These are phyloP conservation scores for Aspergillus sp. DNA, from an alignment of 2,329 filamentous ascomycete genomes.

Conservation along the genomic window DNA sequence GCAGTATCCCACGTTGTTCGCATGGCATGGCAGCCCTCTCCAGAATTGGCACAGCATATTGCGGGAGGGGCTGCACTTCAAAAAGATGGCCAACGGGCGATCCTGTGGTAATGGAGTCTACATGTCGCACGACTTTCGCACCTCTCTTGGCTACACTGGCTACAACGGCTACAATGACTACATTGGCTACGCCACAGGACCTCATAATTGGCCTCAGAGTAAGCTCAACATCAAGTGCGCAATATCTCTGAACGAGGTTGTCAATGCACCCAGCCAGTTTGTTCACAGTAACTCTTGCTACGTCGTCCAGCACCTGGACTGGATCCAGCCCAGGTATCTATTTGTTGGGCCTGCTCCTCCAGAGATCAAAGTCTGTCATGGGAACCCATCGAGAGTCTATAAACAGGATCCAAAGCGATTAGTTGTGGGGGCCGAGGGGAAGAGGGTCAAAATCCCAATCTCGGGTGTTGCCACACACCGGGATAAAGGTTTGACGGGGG, in stretches of 20 bases:
- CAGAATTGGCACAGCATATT: constrained; percentile 89
- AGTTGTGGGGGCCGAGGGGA: constrained; percentile 40
- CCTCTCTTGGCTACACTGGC: constrained; percentile 55
- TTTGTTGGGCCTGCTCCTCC: constrained; percentile 54
- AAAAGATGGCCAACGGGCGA: constrained; percentile 62
- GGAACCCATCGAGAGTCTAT: constrained; percentile 22
- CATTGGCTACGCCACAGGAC: constrained; percentile 13
- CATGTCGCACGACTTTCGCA: constrained; percentile 61
- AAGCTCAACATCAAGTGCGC: constrained; percentile 58
- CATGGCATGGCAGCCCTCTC: constrained; percentile 78
- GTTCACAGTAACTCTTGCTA: constrained; percentile 55
- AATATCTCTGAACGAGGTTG: constrained; percentile 79
- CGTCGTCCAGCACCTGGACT: constrained; percentile 73
- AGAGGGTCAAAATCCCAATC: constrained; percentile 51
- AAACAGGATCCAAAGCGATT: constrained; percentile 36
- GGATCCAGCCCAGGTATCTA: constrained; percentile 87
- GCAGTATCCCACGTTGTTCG: constrained; percentile 70
- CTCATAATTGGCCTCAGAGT: constrained; percentile 64
- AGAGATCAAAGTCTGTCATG: background rate
- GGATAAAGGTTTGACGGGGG: constrained; percentile 26
- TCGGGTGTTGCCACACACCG: constrained; percentile 50
- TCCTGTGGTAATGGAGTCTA: constrained; percentile 79
- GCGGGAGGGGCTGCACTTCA: constrained; percentile 75
- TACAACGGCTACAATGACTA: constrained; percentile 49
- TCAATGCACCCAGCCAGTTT: constrained; percentile 70